Base-by-base conservation (phyloP, 345 rosid genomes). In the Arabis alpina region DNA sequence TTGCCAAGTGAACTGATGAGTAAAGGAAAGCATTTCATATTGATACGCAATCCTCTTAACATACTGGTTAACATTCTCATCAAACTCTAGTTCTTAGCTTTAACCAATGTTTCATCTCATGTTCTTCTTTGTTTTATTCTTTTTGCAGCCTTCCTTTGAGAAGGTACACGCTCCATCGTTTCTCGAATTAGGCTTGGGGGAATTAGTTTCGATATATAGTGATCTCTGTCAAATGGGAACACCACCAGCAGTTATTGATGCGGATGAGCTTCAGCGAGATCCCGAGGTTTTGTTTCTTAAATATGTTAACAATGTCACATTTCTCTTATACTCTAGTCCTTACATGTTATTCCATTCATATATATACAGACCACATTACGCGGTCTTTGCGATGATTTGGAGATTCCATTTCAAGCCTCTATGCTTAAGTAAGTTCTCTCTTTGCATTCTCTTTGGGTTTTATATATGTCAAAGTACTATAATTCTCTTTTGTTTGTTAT, bases 11-110 rank as follows among this genome's bases (percentile, higher is more conserved):
- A 90, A 63, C 73, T 90, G 70, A 72, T 92, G 86, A 80, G 80
- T 76, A 86, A 83, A 77, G 96, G 93, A 72, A 88, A 88, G 54
- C 98, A 92, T 71, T 84, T 92, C 78, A 81, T 92, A 71, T 68
- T 90, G 77, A 90, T 90, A 51, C 73, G 89, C 25, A 85, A 84
- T 79, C 98, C 96, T n/a, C 84, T 90, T 42, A 80, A 82, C 76
- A 70, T 87, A 71, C 53, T 92, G 87, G 96, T 92, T 76, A 80
- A 82, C 59, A 16, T 54, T 37, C 28, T 44, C 48, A 25, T 6
- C 36, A 14, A 45, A 32, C 39, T 5, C 14, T 0, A 0, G 9
- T 43, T 68, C 39, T 47, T 28, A 25, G n/a, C 42, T 53, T 68
- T 37, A 24, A 13, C 57, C 10, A 47, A 10, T 36, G n/a, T 74